Conservation (phyloP, 805 yeast species). For the Pichia gijzeniarum region DNA sequence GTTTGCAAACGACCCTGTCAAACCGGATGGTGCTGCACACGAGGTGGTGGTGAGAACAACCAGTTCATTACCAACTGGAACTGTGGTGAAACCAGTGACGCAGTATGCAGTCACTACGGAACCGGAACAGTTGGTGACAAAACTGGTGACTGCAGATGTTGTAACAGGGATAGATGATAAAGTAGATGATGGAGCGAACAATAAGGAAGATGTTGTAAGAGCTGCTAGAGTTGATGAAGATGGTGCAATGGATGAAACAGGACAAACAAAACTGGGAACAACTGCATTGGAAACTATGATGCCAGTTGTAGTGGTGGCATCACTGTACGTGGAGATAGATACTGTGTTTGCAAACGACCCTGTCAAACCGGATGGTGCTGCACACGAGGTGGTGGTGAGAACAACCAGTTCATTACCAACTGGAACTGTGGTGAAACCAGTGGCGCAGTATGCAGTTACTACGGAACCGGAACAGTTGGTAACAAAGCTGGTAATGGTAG, state of each 20-base stretch:
- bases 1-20: conserved; percentile 10
- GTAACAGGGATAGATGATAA: conserved; percentile 1
- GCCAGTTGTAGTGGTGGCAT: not conserved
- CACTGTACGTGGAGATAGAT: conserved; percentile 1
- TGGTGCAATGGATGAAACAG: not conserved
- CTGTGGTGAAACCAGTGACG: not conserved
- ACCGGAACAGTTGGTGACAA: conserved; percentile 1
- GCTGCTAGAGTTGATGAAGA: not conserved
- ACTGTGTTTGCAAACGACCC: conserved; percentile 9
- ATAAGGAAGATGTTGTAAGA: not conserved
- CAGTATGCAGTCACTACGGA: not conserved
- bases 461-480: conserved; percentile 2
- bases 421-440: not conserved
- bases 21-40: conserved; percentile 2
- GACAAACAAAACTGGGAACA: not conserved
- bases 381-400: conserved; percentile 10
- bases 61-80: conserved; percentile 1
- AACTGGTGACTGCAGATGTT: too few relatives aligned
- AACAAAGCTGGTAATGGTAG: not conserved
- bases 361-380: conserved; percentile 1
- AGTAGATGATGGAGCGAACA: not conserved
- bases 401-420: not conserved
- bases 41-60: conserved; percentile 5
- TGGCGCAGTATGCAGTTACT: not conserved
- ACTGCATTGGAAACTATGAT: not conserved